Conservation (phyloP, 148 eudicot species). For the Limonium bicolor region DNA sequence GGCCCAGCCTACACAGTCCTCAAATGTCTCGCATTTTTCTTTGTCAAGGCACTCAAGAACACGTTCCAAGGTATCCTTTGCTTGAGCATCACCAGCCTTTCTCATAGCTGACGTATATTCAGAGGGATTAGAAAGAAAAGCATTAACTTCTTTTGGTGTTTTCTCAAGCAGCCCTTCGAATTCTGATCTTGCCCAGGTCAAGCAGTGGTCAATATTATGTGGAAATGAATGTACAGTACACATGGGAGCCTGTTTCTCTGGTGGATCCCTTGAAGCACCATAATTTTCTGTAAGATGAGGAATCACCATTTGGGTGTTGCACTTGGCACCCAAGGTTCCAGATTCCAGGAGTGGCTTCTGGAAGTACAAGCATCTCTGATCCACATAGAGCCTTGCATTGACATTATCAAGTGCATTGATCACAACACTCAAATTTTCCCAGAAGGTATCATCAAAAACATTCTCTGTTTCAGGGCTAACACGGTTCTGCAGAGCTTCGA, state of each 20-base stretch:
- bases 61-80: too few relatives aligned
- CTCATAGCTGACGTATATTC: conserved; percentile 59
- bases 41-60: too few relatives aligned
- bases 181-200: conserved; percentile 92
- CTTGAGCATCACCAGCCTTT: too few relatives aligned
- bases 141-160: conserved; percentile 78
- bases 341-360: conserved; percentile 93
- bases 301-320: conserved; percentile 92
- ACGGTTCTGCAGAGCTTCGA: conserved; percentile 87
- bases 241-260: conserved; percentile 96
- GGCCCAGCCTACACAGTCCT: conserved; percentile 81
- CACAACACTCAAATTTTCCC: conserved; percentile 72
- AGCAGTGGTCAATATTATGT: conserved; percentile 85
- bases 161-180: conserved; percentile 93
- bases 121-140: conserved; percentile 56
- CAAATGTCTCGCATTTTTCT: conserved; percentile 69
- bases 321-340: conserved; percentile 88
- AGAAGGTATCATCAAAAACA: conserved; percentile 67
- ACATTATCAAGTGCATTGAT: conserved; percentile 87
- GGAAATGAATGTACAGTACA: conserved; percentile 94
- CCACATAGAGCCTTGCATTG: conserved; percentile 85
- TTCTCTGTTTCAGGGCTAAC: conserved; percentile 81
- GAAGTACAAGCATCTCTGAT: conserved; percentile 77
- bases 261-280: conserved; percentile 96
- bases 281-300: conserved; percentile 89